Evolutionary conservation across 441 rosid genomes (phyloP).

Genomic region (Jatropha podagrica): DNA sequence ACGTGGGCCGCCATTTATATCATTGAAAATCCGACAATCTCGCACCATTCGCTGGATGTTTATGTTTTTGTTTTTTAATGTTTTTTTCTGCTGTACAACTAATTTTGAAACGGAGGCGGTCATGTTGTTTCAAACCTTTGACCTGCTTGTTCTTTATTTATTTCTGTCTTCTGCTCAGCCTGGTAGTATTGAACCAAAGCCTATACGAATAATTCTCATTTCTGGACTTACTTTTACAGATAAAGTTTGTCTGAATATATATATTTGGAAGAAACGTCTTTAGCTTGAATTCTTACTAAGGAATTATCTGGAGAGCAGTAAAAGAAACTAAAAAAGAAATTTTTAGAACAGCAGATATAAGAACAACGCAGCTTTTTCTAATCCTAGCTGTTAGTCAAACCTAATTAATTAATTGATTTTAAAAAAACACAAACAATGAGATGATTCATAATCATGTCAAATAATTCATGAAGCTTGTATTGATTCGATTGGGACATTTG

Average conservation of each 20-base stretch:
- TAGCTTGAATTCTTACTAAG: too few species aligned
- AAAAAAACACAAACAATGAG: not conserved
- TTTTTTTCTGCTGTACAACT: not conserved
- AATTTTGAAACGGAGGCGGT: not conserved
- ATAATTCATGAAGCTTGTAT: not conserved
- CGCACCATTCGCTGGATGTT: conserved; percentile 3
- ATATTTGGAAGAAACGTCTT: too few species aligned
- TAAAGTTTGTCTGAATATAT: too few species aligned
- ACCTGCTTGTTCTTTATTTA: not conserved
- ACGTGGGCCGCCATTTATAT: conserved; percentile 10
- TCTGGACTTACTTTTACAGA: too few species aligned
- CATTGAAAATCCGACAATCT: not conserved
- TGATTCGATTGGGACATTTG: not conserved
- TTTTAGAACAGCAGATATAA: too few species aligned
- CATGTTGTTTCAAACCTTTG: not conserved
- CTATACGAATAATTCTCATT: too few species aligned
- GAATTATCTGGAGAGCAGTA: too few species aligned
- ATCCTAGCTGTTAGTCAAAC: not conserved
- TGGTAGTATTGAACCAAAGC: too few species aligned
- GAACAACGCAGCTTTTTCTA: too few species aligned
- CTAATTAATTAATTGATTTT: not conserved
- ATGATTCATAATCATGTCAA: not conserved
- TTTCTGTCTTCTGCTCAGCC: too few species aligned
- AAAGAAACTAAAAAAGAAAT: too few species aligned
- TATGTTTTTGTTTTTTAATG: not conserved